Base-by-base conservation (phyloP, 2,329 filamentous ascomycete genomes). In the Verticillium albo-atrum region DNA sequence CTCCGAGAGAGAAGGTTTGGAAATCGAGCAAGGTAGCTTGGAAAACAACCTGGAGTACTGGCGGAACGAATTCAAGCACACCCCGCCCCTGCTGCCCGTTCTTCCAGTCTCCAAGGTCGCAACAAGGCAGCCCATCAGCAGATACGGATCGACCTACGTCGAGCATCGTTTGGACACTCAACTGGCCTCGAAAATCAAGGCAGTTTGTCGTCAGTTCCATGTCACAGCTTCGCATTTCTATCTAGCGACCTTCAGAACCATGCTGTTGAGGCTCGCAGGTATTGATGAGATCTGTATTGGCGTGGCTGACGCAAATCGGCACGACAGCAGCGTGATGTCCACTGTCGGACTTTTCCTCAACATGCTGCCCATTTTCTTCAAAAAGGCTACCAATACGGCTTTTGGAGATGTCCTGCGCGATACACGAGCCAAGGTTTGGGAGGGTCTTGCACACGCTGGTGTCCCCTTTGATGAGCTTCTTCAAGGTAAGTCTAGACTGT, bases 381-480 rank as follows among this genome's bases (percentile, higher is more conserved):
- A 12, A 12, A 17, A 14, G 20, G 35, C 58, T 17, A 42, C 54
- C 6, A 63, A 58, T 37, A 53, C 64, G 12, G 63, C 63, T 7
- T 72, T 74, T 51, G 54, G 59, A 3, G 62, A 67, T 5, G 61
- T 68, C 2, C 10, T 64, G 5, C 52, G 59, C 23, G 53, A 60
- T 52, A 60, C 70, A 1, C 63, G 70, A 1, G 56, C 66, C 70
- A 66, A 55, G 64, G 67, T 9, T 70, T 72, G 59, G 35, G 56
- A 61, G 10, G 77, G 74, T 1, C 66, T 81, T 0, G 63, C 61
- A 0, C 68, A 80, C 58, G 77, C 79, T 0, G 60, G 63, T 0
- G 60, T 82, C 2, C 81, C 81, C 0, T 79, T 82, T 57, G 74
- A 82, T 57, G 66, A 76, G 1, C 63, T 83, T 0, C 68, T 82